phyloP scores from a whole-genome alignment of 23 red algal species.

The Gracilaria caudata region DNA sequence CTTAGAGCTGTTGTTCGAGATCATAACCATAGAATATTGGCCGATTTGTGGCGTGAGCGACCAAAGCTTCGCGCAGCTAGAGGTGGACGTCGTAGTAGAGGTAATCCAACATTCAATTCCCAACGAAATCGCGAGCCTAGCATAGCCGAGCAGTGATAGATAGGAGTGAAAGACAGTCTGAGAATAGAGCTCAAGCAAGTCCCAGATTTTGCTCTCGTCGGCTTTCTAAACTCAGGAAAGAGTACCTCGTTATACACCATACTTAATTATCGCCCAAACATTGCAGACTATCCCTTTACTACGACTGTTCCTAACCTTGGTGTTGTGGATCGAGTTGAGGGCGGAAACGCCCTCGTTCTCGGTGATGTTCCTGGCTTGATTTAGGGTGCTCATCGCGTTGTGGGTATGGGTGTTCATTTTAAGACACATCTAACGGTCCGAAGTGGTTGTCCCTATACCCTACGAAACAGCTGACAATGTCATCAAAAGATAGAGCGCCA shows the following conservation, averaged over 20 bases:
- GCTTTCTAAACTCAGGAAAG: constrained; percentile 96
- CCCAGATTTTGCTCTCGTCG: constrained; percentile 89
- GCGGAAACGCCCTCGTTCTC: constrained; percentile 69
- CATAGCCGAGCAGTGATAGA: constrained; percentile 80
- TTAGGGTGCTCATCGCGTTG: constrained; percentile 90
- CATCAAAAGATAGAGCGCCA: constrained; percentile 80
- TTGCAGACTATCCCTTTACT: constrained; percentile 99
- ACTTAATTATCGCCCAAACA: constrained; percentile 82
- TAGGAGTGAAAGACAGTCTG: constrained; percentile 68
- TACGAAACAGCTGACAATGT: constrained; percentile 73
- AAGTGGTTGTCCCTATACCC: constrained; percentile 83
- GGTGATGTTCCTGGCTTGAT: constrained; percentile 94
- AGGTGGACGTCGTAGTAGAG: constrained; percentile 86
- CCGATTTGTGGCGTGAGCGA: constrained; percentile 71
- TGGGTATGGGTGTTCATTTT: constrained; percentile 91
- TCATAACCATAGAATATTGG: constrained; percentile 64
- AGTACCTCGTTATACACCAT: constrained; percentile 79
- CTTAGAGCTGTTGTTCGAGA: constrained; percentile 86
- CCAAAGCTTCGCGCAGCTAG: constrained; percentile 65
- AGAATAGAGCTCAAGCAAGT: constrained; percentile 92
- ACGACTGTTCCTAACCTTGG: constrained; percentile 95
- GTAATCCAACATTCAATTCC: constrained; percentile 90
- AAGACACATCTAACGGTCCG: constrained; percentile 91
- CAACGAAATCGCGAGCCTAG: constrained; percentile 85
- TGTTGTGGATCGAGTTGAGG: constrained; percentile 61